Base-by-base conservation (phyloP, 2,329 filamentous ascomycete species). In the Dactylellina parvicollis region DNA sequence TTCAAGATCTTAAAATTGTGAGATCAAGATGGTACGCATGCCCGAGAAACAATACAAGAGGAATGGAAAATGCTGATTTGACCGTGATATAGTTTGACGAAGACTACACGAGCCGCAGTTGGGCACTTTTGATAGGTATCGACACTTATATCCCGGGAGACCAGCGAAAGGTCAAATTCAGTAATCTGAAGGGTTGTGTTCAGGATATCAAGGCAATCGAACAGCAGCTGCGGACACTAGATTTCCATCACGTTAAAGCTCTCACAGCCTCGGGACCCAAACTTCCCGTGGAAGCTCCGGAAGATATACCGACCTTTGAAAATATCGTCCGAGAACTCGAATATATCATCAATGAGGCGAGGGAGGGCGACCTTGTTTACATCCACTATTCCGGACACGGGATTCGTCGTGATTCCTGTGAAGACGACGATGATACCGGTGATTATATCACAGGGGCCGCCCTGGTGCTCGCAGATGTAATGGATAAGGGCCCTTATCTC, bases 381-480 rank as follows among this genome's bases (percentile, higher is more conserved):
- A 38, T 67, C 24, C 2, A 40, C 5, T n/a, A n/a, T n/a, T 7
- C 36, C 18, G 20, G n/a, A 47, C 50, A 67, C 10, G 62, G 62
- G 20, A 67, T 67, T 12, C 40, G 52, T 4, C 52, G 62, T 30
- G 42, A 57, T 5, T 18, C n/a, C 3, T 20, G 7, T 14, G 46
- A 44, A 3, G 4, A 20, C 3, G 42, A 34, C 2, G 42, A 59
- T 22, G 16, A 40, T 8, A 20, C 14, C 2, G 62, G 52, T 4
- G 50, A 67, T 52, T 9, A 26, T 8, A 34, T 67, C 4, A 44
- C 26, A 0, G 62, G 62, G 2, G 54, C 62, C n/a, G 62, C 62
- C 12, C 18, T 67, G 5, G 62, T 40, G 2, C 62, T 67, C 5
- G 62, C 52, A 7, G 62, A 67, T 34, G 62, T 59, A 12, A 67